Base-by-base conservation (phyloP, 768 basidiomycete species). In the Lactarius quietus region DNA sequence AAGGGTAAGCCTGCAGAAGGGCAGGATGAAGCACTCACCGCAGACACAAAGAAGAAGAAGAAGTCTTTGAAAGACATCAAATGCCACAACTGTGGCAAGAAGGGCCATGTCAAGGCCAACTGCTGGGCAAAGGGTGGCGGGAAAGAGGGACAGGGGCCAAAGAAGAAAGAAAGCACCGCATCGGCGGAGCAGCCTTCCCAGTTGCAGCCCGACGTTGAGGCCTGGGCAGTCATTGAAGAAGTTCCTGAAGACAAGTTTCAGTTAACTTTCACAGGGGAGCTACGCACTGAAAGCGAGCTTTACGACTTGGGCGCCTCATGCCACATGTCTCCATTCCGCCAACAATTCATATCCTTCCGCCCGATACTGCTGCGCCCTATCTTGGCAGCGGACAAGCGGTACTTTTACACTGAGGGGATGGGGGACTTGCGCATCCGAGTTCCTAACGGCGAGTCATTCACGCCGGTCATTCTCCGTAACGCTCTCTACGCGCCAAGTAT, bases 101-200 rank as follows among this genome's bases (percentile, higher is more conserved):
- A 35, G 41, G 72, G 76, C 1, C 76, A 79, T 43, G 29, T 56
- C n/a, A n/a, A n/a, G n/a, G n/a, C n/a, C n/a, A n/a, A n/a, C n/a
- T n/a, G n/a, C n/a, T n/a, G n/a, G n/a, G 69, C 70, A 14, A 61
- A 71, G 53, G 78, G 77, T 15, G 75, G 78, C 31, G 76, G 77
- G 51, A 75, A 76, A 65, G 76, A 76, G 52, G 77, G 78, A 8
- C 77, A 79, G 70, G 67, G 74, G 7, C 76, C 72, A 0, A 65
- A 72, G 9, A 36, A 10, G 36, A 36, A 36, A 12, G 36, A 36
- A 7, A 12, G 36, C 12, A 12, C 36, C 6, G 20, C 48, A 51
- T 1, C n/a, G n/a, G 20, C 15, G 1, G 48, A 51, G 18, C 23
- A 48, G n/a, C n/a, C n/a, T n/a, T n/a, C n/a, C 5, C 20, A 18